Evolutionary conservation across 306 rosid genomes (phyloP).

Genomic region (Cicer pinnatifidum): DNA sequence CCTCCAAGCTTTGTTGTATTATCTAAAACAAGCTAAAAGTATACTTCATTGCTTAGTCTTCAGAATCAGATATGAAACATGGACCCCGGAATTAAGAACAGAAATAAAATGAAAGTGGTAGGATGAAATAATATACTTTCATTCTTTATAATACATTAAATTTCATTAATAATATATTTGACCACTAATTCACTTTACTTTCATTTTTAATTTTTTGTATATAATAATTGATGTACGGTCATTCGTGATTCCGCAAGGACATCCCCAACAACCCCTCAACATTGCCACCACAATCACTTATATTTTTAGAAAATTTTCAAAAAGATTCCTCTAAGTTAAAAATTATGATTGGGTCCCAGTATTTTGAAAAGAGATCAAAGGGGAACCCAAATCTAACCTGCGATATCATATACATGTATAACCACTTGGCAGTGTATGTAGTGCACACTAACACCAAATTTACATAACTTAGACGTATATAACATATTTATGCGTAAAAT

Average conservation of each 20-base stretch:
- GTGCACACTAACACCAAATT: background rate
- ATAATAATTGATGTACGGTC: constrained; percentile 21
- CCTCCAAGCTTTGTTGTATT: background rate
- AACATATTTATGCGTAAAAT: too few relatives aligned
- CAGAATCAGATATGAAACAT: background rate
- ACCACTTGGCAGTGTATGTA: background rate
- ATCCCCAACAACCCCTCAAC: constrained; percentile 19
- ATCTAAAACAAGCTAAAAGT: background rate
- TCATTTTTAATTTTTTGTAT: background rate
- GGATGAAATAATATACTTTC: background rate
- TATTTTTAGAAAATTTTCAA: background rate
- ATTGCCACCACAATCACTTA: background rate
- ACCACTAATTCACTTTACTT: background rate
- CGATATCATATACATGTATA: background rate
- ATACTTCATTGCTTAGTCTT: constrained; percentile 5
- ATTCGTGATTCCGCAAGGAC: background rate
- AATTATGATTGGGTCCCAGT: background rate
- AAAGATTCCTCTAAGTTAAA: background rate
- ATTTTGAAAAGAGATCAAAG: background rate
- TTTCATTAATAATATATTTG: background rate
- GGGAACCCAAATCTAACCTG: background rate
- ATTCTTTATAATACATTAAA: background rate
- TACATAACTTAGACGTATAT: background rate
- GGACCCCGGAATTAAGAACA: background rate
- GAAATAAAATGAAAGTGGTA: background rate